phyloP scores from a whole-genome alignment of 148 eudicot species.

The Bassia scoparia region DNA sequence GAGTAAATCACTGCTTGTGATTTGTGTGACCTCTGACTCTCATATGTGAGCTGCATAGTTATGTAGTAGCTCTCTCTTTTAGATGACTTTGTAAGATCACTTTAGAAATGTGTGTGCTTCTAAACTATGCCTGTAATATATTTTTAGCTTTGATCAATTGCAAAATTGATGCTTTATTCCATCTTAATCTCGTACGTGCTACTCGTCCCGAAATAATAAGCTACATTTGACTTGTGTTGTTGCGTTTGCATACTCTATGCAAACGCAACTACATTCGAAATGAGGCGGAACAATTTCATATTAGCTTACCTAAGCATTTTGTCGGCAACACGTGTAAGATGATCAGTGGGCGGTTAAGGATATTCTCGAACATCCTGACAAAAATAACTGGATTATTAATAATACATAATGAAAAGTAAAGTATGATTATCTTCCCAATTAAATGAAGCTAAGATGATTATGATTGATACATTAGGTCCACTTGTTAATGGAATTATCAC shows the following conservation, averaged over 20 bases:
- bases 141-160: slow-evolving; percentile 6
- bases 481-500: not conserved
- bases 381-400: not conserved
- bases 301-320: no score
- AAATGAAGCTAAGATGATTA: slow-evolving; percentile 1
- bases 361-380: slow-evolving; percentile 7
- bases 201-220: not conserved
- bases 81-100: slow-evolving; percentile 13
- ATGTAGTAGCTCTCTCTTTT: slow-evolving; percentile 19
- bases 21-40: not conserved
- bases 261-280: no score
- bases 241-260: no score
- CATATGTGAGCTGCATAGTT: not conserved
- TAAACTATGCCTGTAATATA: slow-evolving; percentile 19
- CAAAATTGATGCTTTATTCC: not conserved
- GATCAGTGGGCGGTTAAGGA: slow-evolving; percentile 6
- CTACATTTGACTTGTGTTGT: not conserved
- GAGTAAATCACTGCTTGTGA: slow-evolving; percentile 29
- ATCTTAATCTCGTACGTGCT: not conserved
- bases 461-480: no score
- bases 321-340: not conserved
- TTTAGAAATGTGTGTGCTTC: slow-evolving; percentile 2
- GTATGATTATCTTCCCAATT: slow-evolving; percentile 1
- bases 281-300: no score
- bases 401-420: not conserved